Percentiles rank a stretch among this genome's conserved stretches.
These are phyloP conservation scores for Corylus avellana DNA, from an alignment of 306 rosid genomes.

Conservation along the genomic window DNA sequence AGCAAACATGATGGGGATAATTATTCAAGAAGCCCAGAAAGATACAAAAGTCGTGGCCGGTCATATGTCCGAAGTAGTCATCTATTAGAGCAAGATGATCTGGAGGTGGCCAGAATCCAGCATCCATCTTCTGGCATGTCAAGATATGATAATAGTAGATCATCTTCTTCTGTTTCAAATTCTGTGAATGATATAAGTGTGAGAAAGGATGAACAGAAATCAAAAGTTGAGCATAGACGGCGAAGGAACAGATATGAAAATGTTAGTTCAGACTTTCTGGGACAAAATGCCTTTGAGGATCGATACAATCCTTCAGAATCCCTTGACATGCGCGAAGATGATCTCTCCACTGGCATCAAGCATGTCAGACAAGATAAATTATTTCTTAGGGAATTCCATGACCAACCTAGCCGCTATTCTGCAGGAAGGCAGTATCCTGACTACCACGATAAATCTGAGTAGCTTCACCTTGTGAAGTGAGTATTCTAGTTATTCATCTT, in stretches of 20 bases:
- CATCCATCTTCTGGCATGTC: conserved; percentile 32
- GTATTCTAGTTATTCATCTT: conserved; percentile 29
- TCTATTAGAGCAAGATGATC: conserved; percentile 42
- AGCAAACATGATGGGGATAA: conserved; percentile 36
- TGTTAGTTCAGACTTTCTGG: conserved; percentile 36
- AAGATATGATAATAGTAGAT: conserved; percentile 27
- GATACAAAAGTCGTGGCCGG: conserved; percentile 38
- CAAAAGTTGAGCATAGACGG: conserved; percentile 42
- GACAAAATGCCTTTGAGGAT: conserved; percentile 51
- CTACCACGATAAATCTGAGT: conserved; percentile 14
- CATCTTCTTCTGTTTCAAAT: conserved; percentile 29
- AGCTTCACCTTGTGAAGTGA: conserved; percentile 39
- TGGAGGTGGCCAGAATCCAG: conserved; percentile 25
- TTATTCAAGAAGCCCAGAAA: conserved; percentile 57
- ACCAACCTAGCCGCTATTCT: conserved; percentile 7
- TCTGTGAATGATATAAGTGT: conserved; percentile 23
- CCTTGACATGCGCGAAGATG: conserved; percentile 41
- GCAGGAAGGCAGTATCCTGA: conserved; percentile 14
- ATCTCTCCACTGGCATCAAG: conserved; percentile 33
- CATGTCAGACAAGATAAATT: conserved; percentile 31
- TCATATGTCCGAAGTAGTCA: conserved; percentile 33
- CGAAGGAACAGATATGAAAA: conserved; percentile 37
- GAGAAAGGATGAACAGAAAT: conserved; percentile 33
- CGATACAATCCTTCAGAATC: conserved; percentile 70
- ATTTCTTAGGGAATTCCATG: conserved; percentile 13